Evolutionary conservation across 768 basidiomycete genomes (phyloP), one percentile per base, ranked within the genome.

Genomic region (Cyclocybe cylindracea): DNA sequence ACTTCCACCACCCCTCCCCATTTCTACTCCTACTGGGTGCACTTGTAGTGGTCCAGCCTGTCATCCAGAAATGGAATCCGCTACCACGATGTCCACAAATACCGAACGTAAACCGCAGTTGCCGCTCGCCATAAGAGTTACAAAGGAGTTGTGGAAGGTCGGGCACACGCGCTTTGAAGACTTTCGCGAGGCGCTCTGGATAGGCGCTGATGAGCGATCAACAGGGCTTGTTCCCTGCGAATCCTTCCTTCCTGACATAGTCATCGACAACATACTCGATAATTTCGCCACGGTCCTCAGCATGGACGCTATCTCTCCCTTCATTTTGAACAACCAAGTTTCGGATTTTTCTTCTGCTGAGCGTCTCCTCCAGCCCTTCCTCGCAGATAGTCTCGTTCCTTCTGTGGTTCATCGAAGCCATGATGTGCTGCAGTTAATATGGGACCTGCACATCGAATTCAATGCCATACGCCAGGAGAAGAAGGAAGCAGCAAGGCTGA

Each of bases 251-350:
- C 48, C 54, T 9, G 59, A 62, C 11, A 6, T 33, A 10, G 33
- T 52, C 37, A 62, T 62, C 13, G 40, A 47, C 10, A 46, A 16
- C 19, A 37, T 62, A 5, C 48, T 62, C 19, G 37, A 54, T 36
- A 37, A 45, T n/a, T 58, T 55, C 31, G 42, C 49, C 10, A 47
- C 49, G 2, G 19, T 62, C 18, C 50, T 55, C 42, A 46, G 34
- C 1, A 56, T 45, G 18, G 31, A 40, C 5, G 34, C 40, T 19
- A 10, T 56, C 31, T 16, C 16, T 19, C 18, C 39, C 10, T 32
- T 58, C 11, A 35, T 37, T 8, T 7, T 2, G 7, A 19, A 11
- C 14, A 40, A 16, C 13, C 32, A 40, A 16, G 39, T 42, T 13
- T 29, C 18, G 8, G 16, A 24, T n/a, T 29, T 43, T 35, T 37